Percentiles rank a stretch among this genome's conserved stretches.
Conservation (phyloP, 2,329 filamentous ascomycete genomes). For the Leptographium radiaticola region DNA sequence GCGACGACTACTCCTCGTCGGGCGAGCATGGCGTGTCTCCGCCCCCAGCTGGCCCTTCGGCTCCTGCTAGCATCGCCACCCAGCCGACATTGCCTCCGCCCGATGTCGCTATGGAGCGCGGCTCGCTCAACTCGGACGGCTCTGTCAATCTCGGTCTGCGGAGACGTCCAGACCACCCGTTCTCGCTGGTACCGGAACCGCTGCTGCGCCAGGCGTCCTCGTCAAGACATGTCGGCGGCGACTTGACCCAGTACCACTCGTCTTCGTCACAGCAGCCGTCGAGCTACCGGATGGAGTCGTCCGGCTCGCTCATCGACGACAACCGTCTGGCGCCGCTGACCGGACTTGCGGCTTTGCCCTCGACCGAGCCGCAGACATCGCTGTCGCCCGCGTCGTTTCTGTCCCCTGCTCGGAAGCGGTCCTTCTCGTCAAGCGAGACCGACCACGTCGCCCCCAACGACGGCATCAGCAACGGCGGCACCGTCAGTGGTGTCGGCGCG, state of each 20-base stretch:
- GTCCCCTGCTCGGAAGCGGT: conserved; percentile 50
- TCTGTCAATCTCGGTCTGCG: conserved; percentile 50
- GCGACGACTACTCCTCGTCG: conserved; percentile 22
- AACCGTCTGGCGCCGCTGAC: conserved; percentile 45
- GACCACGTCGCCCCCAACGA: conserved; percentile 19
- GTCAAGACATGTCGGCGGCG: conserved; percentile 23
- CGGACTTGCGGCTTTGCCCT: conserved; percentile 23
- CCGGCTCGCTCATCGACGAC: conserved; percentile 36
- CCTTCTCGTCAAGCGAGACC: conserved; percentile 48
- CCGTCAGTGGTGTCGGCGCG: conserved; percentile 14
- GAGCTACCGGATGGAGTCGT: conserved; percentile 24
- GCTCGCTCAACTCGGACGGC: conserved; percentile 48
- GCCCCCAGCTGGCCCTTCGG: conserved; percentile 12
- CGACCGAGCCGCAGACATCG: conserved; percentile 40
- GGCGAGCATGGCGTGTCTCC: conserved; percentile 36
- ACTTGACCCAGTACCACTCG: conserved; percentile 40
- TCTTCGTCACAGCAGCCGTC: conserved; percentile 17
- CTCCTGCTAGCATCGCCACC: not conserved
- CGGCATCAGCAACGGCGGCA: not conserved
- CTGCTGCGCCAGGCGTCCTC: conserved; percentile 29
- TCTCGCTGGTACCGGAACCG: conserved; percentile 34
- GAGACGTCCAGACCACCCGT: conserved; percentile 30
- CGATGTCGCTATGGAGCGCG: conserved; percentile 28
- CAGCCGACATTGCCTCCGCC: not conserved
- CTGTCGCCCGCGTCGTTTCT: conserved; percentile 48